Conservation (phyloP, 1,139 yeast species). For the Candida tunisiensis region DNA sequence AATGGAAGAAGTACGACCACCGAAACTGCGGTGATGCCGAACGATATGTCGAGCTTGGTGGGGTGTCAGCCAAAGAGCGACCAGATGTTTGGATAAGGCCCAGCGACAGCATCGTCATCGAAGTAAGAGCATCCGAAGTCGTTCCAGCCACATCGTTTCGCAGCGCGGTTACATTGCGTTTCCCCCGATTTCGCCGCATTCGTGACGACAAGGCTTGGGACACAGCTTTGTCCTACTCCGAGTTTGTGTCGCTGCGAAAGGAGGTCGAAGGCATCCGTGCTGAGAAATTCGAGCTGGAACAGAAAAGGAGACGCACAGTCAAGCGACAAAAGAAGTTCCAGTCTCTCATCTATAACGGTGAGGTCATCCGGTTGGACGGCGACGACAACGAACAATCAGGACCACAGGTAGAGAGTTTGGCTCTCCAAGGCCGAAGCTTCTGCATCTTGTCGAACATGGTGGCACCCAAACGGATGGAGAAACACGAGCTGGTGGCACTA, state of each 20-base stretch:
- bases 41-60: constrained; percentile 34
- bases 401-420: constrained; percentile 4
- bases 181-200: constrained; percentile 54
- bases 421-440: constrained; percentile 11
- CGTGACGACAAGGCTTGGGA: constrained; percentile 51
- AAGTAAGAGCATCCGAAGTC: constrained; percentile 68
- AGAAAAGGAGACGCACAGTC: constrained; percentile 4
- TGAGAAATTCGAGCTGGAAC: constrained; percentile 1
- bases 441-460: constrained; percentile 12
- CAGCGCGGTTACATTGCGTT: constrained; percentile 54
- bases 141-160: constrained; percentile 37
- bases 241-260: constrained; percentile 15
- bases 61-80: constrained; percentile 15
- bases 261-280: constrained; percentile 5
- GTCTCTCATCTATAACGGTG: constrained; percentile 1
- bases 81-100: constrained; percentile 79
- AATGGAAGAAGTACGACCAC: constrained; percentile 36
- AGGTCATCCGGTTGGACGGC: constrained; percentile 3
- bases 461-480: constrained; percentile 8
- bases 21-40: constrained; percentile 21
- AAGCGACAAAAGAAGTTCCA: constrained; percentile 1
- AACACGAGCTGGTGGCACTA: constrained; percentile 10
- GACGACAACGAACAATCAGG: constrained; percentile 4
- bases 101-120: constrained; percentile 58
- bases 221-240: constrained; percentile 40